phyloP scores from a whole-genome alignment of 345 rosid genomes.

The Mallotus nudiflorus region DNA sequence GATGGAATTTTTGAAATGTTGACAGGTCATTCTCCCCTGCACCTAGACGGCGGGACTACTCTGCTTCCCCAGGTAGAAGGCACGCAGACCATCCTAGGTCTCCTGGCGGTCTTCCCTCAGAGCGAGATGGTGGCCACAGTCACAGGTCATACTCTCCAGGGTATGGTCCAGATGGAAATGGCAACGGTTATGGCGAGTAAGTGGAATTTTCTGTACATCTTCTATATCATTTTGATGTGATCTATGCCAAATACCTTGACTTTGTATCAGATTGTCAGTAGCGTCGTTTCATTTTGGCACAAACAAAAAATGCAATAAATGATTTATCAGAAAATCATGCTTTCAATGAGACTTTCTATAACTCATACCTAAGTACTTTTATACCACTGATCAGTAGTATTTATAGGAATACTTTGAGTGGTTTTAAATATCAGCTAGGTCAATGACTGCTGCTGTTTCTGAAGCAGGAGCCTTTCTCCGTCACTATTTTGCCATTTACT shows the following conservation, averaged over 20 bases:
- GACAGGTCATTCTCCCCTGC: conserved; percentile 84
- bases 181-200: conserved; percentile 54
- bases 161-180: conserved; percentile 41
- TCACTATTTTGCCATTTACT: background rate
- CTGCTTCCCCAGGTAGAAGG: conserved; percentile 75
- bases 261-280: background rate
- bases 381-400: no score
- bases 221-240: background rate
- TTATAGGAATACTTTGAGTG: background rate
- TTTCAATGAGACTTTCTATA: no score
- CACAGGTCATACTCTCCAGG: conserved; percentile 69
- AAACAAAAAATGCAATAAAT: background rate
- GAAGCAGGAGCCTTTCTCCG: no score
- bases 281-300: background rate
- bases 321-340: background rate
- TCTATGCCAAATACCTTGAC: background rate
- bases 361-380: background rate
- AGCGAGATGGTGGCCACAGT: conserved; percentile 44
- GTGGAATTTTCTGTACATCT: conserved; percentile 23
- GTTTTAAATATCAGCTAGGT: background rate
- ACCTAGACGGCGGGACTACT: conserved; percentile 58
- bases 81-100: conserved; percentile 61
- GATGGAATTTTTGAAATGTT: conserved; percentile 8
- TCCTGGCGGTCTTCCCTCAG: conserved; percentile 76
- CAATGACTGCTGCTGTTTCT: no score